phyloP scores from a whole-genome alignment of 139 green algal species.

The Chlamydomonas sp. region DNA sequence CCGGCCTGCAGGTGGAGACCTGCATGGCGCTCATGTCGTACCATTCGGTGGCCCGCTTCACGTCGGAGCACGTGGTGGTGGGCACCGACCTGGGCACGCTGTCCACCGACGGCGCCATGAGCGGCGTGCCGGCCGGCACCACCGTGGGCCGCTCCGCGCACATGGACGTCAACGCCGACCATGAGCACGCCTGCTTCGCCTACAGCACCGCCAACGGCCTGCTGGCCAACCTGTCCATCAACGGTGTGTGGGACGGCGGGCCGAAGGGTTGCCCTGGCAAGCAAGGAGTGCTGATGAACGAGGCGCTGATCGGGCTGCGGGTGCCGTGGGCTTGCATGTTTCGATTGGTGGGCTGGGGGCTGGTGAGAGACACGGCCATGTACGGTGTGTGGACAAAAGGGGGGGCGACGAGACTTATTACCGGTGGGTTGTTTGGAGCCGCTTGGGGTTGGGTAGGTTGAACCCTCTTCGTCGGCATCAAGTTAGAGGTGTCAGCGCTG shows the following conservation, averaged over 20 bases:
- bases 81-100: slow-evolving; percentile 30
- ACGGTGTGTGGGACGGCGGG: neutral
- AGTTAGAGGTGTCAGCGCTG: too few species aligned
- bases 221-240: slow-evolving; percentile 33
- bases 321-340: neutral
- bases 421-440: too few species aligned
- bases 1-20: slow-evolving; percentile 3
- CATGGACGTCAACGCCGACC: slow-evolving; percentile 30
- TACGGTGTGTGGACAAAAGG: too few species aligned
- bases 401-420: too few species aligned
- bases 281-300: too few species aligned
- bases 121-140: slow-evolving; percentile 32
- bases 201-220: neutral
- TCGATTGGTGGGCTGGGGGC: neutral
- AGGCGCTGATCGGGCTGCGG: too few species aligned
- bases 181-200: slow-evolving; percentile 1
- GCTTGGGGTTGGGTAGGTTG: too few species aligned
- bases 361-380: neutral
- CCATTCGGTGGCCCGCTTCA: neutral
- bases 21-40: slow-evolving; percentile 27
- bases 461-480: too few species aligned
- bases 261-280: neutral
- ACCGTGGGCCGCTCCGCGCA: slow-evolving; percentile 6
- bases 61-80: neutral
- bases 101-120: slow-evolving; percentile 5